These are phyloP conservation scores for Akanthomyces muscarius DNA, from an alignment of 2,329 filamentous ascomycete species.

Conservation along the genomic window DNA sequence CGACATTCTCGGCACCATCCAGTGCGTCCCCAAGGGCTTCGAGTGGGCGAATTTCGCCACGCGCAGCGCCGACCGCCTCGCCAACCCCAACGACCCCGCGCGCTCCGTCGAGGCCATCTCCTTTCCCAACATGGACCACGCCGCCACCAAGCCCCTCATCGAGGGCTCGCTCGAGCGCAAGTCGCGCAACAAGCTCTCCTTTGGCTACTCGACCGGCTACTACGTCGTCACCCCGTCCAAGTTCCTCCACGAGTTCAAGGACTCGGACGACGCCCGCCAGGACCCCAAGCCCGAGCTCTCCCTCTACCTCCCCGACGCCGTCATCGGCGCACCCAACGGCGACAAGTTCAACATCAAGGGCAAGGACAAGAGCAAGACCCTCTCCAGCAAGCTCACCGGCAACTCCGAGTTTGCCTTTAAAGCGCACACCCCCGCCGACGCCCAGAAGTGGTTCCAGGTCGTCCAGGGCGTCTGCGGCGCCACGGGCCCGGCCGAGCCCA, in stretches of 20 bases:
- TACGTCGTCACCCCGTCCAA: conserved; percentile 87
- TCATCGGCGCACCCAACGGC: conserved; percentile 66
- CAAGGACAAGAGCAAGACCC: conserved; percentile 79
- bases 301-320: conserved; percentile 87
- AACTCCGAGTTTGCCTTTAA: conserved; percentile 81
- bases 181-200: conserved; percentile 75
- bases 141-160: conserved; percentile 74
- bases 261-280: conserved; percentile 67
- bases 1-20: conserved; percentile 74
- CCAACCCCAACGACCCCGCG: conserved; percentile 71
- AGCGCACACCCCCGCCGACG: conserved; percentile 74
- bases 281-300: conserved; percentile 83
- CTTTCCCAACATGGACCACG: conserved; percentile 88
- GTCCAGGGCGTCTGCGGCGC: conserved; percentile 60
- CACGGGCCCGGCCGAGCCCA: conserved; percentile 34
- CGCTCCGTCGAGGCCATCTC: conserved; percentile 68
- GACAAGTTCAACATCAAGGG: conserved; percentile 93
- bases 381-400: conserved; percentile 77
- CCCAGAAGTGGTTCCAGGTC: conserved; percentile 78
- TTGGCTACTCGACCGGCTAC: conserved; percentile 75
- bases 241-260: conserved; percentile 95
- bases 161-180: conserved; percentile 89
- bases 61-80: conserved; percentile 67
- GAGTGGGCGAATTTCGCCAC: conserved; percentile 85
- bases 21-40: conserved; percentile 76